Evolutionary conservation across 148 eudicot species (phyloP).

Genomic region (Silene uniflora): DNA sequence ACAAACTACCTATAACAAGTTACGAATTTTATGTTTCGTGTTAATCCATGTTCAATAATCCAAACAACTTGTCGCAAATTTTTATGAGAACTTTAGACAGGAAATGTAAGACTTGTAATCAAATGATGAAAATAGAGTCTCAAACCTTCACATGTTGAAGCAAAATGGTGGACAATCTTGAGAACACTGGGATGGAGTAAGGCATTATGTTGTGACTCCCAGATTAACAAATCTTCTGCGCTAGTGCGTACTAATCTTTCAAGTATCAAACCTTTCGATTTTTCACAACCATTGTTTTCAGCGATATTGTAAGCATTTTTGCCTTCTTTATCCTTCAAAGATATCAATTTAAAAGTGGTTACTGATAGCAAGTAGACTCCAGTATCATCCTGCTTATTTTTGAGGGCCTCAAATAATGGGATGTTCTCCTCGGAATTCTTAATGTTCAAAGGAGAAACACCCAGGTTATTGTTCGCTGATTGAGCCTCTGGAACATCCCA

Average conservation of each 20-base stretch:
- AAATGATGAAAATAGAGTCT: not conserved
- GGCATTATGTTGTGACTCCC: not conserved
- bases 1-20: no score
- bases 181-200: constrained; percentile 3
- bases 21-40: no score
- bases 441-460: constrained; percentile 13
- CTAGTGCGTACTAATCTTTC: not conserved
- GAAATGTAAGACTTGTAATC: not conserved
- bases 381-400: no score
- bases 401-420: not conserved
- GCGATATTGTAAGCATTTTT: constrained; percentile 12
- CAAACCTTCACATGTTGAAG: not conserved
- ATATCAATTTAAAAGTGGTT: no score
- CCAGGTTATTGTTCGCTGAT: not conserved
- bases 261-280: not conserved
- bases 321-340: not conserved
- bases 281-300: not conserved
- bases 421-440: not conserved
- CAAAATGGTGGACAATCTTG: constrained; percentile 7
- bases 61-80: no score
- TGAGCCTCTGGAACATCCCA: constrained; percentile 17
- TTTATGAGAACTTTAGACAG: no score
- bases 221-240: constrained; percentile 1
- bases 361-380: not conserved
- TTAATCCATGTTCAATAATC: no score